A percentile compares a stretch with the other conserved stretches of the same genome.
Evolutionary conservation across 352 stramenopile species (phyloP).

Genomic region (Globisporangium megalacanthum): DNA sequence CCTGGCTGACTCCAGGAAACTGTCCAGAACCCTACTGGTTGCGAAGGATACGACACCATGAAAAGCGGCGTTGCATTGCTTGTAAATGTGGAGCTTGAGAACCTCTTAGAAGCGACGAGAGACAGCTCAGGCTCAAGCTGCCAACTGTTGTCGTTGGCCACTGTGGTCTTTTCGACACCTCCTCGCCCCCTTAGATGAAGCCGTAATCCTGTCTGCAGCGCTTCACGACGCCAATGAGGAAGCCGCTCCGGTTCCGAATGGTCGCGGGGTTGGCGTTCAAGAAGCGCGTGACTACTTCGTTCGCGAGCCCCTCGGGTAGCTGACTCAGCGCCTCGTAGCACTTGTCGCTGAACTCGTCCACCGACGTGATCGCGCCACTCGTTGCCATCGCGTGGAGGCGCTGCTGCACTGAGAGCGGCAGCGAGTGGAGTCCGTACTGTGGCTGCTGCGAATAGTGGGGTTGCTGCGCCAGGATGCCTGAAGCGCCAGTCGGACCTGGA

Average conservation of each 20-base stretch:
- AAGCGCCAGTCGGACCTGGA: neutral
- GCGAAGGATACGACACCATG: too few relatives aligned
- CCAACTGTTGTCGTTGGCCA: too few relatives aligned
- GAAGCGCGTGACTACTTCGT: constrained; percentile 73
- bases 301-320: constrained; percentile 64
- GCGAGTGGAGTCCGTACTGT: constrained; percentile 19
- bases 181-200: constrained; percentile 27
- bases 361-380: constrained; percentile 42
- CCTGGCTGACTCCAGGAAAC: too few relatives aligned
- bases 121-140: too few relatives aligned
- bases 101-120: too few relatives aligned
- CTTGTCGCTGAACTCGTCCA: constrained; percentile 75
- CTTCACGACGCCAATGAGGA: constrained; percentile 80
- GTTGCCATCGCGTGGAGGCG: constrained; percentile 59
- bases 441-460: neutral
- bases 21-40: too few relatives aligned
- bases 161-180: neutral
- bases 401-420: constrained; percentile 63
- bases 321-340: constrained; percentile 79
- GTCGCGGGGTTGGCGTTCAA: constrained; percentile 59
- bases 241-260: constrained; percentile 76
- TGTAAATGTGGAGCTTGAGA: too few relatives aligned
- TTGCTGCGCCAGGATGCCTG: neutral
- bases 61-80: too few relatives aligned
- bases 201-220: constrained; percentile 73